These are phyloP conservation scores for Lepiota venenata DNA, from an alignment of 768 basidiomycete species.

Conservation along the genomic window DNA sequence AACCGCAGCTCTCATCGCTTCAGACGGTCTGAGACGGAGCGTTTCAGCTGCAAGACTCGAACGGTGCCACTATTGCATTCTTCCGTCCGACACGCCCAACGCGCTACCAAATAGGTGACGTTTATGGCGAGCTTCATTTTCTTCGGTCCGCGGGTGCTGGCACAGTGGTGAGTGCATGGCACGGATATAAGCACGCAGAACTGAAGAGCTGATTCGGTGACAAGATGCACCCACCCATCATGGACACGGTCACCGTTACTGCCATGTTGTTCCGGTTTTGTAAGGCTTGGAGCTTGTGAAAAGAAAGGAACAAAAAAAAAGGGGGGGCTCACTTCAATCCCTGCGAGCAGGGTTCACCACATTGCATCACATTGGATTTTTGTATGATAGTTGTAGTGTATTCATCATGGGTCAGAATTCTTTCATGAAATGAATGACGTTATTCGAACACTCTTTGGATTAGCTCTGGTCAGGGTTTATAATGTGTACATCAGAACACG, in stretches of 20 bases:
- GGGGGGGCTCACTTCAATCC: slow-evolving; percentile 6
- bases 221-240: slow-evolving; percentile 85
- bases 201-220: neutral
- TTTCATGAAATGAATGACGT: slow-evolving; percentile 11
- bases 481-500: slow-evolving; percentile 2
- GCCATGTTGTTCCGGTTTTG: slow-evolving; percentile 86
- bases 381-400: slow-evolving; percentile 11
- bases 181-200: neutral
- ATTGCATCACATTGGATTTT: slow-evolving; percentile 10
- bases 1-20: slow-evolving; percentile 14
- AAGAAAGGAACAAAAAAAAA: neutral
- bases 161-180: slow-evolving; percentile 59
- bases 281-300: slow-evolving; percentile 46
- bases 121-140: slow-evolving; percentile 84
- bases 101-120: slow-evolving; percentile 83
- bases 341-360: neutral
- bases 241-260: slow-evolving; percentile 85
- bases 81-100: slow-evolving; percentile 76
- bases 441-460: slow-evolving; percentile 4
- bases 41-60: slow-evolving; percentile 67
- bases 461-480: slow-evolving; percentile 6
- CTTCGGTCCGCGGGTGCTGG: slow-evolving; percentile 75
- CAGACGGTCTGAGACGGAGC: slow-evolving; percentile 17
- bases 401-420: neutral
- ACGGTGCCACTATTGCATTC: slow-evolving; percentile 69